phyloP scores from a whole-genome alignment of 345 rosid genomes.

The Hypericum androsaemum region DNA sequence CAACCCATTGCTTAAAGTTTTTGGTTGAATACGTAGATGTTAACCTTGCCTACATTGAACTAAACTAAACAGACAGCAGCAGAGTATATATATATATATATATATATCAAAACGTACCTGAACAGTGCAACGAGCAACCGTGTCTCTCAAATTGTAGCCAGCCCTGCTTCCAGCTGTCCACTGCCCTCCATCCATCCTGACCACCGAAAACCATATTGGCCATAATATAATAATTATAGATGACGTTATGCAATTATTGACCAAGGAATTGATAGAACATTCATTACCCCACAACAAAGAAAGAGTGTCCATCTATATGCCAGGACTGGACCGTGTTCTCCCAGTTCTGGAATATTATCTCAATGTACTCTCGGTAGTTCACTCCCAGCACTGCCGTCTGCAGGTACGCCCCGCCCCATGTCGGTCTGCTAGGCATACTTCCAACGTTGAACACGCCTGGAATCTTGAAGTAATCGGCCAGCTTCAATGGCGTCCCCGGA shows the following conservation, averaged over 20 bases:
- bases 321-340: conserved; percentile 21
- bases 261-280: neutral
- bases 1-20: too few relatives aligned
- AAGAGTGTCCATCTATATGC: conserved; percentile 20
- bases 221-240: neutral
- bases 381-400: conserved; percentile 27
- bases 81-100: conserved; percentile 5
- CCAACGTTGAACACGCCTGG: conserved; percentile 24
- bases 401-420: conserved; percentile 16
- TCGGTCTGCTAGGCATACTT: conserved; percentile 22
- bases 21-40: too few relatives aligned
- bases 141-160: conserved; percentile 21
- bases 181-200: conserved; percentile 30
- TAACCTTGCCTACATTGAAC: too few relatives aligned
- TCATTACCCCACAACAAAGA: conserved; percentile 26
- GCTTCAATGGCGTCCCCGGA: conserved; percentile 22
- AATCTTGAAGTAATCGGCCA: conserved; percentile 27
- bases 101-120: conserved; percentile 17
- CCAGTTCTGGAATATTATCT: conserved; percentile 24
- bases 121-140: conserved; percentile 24
- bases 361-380: conserved; percentile 20
- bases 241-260: neutral
- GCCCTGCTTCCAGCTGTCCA: conserved; percentile 23
- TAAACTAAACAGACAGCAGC: too few relatives aligned
- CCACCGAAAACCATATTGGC: neutral